phyloP scores from a whole-genome alignment of 805 yeast genomes.

The Suhomyces emberorum region DNA sequence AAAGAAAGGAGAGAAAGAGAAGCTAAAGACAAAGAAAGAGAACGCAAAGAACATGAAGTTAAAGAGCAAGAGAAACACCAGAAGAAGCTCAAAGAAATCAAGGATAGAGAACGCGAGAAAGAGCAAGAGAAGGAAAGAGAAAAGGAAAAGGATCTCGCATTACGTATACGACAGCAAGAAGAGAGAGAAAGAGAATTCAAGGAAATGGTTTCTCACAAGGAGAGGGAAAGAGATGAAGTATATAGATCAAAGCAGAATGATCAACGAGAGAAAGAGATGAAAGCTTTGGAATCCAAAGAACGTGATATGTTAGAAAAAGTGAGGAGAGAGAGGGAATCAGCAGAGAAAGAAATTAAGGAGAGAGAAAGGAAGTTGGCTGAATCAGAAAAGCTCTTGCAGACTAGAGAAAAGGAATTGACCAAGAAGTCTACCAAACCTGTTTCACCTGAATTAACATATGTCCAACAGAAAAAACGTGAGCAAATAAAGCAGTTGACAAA shows the following conservation, averaged over 20 bases:
- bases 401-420: constrained; percentile 6
- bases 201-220: background rate
- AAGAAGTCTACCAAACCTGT: background rate
- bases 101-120: too few relatives aligned
- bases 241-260: background rate
- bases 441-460: constrained; percentile 5
- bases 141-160: constrained; percentile 6
- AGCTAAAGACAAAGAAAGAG: constrained; percentile 2
- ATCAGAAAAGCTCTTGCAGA: constrained; percentile 5
- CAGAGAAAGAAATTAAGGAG: constrained; percentile 9
- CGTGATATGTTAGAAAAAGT: constrained; percentile 1
- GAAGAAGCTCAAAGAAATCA: background rate
- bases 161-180: background rate
- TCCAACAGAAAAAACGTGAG: constrained; percentile 13
- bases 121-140: constrained; percentile 5
- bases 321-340: constrained; percentile 3
- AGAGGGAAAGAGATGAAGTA: constrained; percentile 4
- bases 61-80: background rate
- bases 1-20: constrained; percentile 2
- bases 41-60: constrained; percentile 3
- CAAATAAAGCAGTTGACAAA: constrained; percentile 18
- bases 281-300: background rate
- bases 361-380: constrained; percentile 9
- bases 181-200: constrained; percentile 5
- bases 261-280: constrained; percentile 4